Evolutionary conservation across 2,329 filamentous ascomycete genomes (phyloP).

Genomic region (Aspergillus persii): DNA sequence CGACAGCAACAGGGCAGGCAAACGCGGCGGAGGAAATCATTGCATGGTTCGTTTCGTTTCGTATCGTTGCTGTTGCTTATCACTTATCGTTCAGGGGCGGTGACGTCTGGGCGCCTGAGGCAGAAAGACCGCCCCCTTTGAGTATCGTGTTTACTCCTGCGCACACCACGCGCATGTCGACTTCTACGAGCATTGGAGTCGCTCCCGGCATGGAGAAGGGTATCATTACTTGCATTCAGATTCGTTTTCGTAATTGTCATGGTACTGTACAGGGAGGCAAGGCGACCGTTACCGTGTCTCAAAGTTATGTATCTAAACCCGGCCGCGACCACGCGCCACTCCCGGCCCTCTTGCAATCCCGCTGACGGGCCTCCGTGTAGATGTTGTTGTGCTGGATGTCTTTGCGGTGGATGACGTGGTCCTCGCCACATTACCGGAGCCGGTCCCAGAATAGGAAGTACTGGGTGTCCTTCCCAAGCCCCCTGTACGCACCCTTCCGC

Average conservation of each 20-base stretch:
- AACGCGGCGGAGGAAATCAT: too few relatives aligned
- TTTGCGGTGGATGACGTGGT: slow-evolving; percentile 31
- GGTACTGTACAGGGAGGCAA: background rate
- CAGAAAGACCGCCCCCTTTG: slow-evolving; percentile 1
- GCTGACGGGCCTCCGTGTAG: slow-evolving; percentile 38
- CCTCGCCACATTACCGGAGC: slow-evolving; percentile 23
- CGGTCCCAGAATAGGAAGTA: slow-evolving; percentile 26
- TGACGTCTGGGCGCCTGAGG: slow-evolving; percentile 21
- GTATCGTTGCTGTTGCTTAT: background rate
- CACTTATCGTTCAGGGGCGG: slow-evolving; percentile 7
- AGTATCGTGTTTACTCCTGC: slow-evolving; percentile 4
- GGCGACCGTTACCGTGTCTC: background rate
- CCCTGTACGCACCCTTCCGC: slow-evolving; percentile 34
- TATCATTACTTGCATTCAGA: slow-evolving; percentile 12
- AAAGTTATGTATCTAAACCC: slow-evolving; percentile 20
- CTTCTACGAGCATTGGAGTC: background rate
- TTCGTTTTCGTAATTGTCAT: background rate
- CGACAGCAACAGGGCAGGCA: slow-evolving; percentile 7
- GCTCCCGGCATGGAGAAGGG: slow-evolving; percentile 20
- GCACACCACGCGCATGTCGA: too few relatives aligned
- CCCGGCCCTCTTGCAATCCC: slow-evolving; percentile 40
- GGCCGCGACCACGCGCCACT: slow-evolving; percentile 34
- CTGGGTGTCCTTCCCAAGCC: slow-evolving; percentile 38
- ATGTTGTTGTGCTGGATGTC: slow-evolving; percentile 30
- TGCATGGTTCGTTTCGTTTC: too few relatives aligned